These are phyloP conservation scores for Pterocarpus santalinus DNA, from an alignment of 306 rosid genomes.

Conservation along the genomic window DNA sequence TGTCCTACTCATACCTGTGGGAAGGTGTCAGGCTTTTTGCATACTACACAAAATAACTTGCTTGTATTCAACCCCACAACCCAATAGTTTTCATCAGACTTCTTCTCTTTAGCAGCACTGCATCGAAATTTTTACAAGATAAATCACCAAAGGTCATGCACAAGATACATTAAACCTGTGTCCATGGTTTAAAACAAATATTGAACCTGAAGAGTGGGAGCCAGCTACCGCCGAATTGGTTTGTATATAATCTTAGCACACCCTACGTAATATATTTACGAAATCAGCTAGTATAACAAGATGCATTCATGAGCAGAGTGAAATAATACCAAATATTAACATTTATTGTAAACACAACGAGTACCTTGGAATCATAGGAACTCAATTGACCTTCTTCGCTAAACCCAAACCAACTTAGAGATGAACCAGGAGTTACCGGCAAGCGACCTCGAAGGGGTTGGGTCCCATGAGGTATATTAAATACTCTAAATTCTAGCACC, in stretches of 20 bases:
- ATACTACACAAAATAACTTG: constrained; percentile 81
- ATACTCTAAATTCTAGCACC: constrained; percentile 77
- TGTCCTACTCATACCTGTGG: constrained; percentile 69
- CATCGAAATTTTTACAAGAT: constrained; percentile 45
- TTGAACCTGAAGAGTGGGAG: constrained; percentile 90
- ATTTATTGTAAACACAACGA: constrained; percentile 25
- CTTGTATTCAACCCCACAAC: constrained; percentile 82
- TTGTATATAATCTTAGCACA: constrained; percentile 78
- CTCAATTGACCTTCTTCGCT: constrained; percentile 88
- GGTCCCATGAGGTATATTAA: constrained; percentile 65
- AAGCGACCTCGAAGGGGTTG: constrained; percentile 71
- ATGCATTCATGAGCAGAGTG: constrained; percentile 31
- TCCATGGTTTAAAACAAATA: constrained; percentile 37
- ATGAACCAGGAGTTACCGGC: constrained; percentile 90
- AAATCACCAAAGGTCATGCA: constrained; percentile 28
- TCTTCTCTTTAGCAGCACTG: constrained; percentile 84
- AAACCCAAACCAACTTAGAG: constrained; percentile 88
- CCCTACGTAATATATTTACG: constrained; percentile 62
- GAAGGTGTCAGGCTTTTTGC: constrained; percentile 74
- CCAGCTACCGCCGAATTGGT: constrained; percentile 95
- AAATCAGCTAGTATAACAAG: constrained; percentile 37
- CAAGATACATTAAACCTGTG: constrained; percentile 14
- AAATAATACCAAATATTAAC: constrained; percentile 16
- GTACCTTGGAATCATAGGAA: constrained; percentile 93
- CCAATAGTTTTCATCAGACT: constrained; percentile 87